Base-by-base conservation (phyloP, 2,329 filamentous ascomycete genomes). In the Alternaria consortialis region DNA sequence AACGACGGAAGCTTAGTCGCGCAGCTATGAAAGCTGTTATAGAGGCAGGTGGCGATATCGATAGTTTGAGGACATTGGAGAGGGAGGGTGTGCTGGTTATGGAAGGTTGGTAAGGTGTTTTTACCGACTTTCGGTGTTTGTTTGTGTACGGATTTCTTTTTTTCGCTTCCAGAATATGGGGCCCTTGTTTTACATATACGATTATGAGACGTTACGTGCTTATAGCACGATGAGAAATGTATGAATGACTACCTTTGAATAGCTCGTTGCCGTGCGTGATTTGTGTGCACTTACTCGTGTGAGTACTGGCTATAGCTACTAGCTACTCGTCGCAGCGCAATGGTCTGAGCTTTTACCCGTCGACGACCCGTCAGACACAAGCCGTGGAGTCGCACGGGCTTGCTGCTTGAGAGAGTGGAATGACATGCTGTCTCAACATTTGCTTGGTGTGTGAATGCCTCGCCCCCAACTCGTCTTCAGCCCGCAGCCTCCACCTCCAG, bases 11-110 rank as follows among this genome's bases (percentile, higher is more conserved):
- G 74, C 75, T 94, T 56, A 89, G 86, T 71, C 87, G 91, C 77
- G 88, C 88, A 7, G 89, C 91, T 31, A 80, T 90, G 64, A 87
- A 87, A 77, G 90, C 89, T 8, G 87, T 93, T 0, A 82, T 86
- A 56, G 90, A 89, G 11, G 90, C 88, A 0, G 91, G 91, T 1
- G 91, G 90, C 2, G 89, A 93, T 76, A 57, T 84, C 32, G 78
- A 78, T 43, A 74, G 73, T 50, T 68, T 85, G 65, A 78, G 77
- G 50, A 72, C 72, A 36, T 69, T 85, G 68, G 78, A 79, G 67
- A 75, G 76, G 64, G 81, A 80, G 46, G 81, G 79, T 2, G 58
- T 83, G 65, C 67, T 74, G 52, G 65, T 65, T 12, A 56, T 74
- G 23, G 72, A 74, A n/a, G 25, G 17, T 5, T 53, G 15, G 54